Base-by-base conservation (phyloP, 164 flowering plant genomes). In the Liriodendron chinense region DNA sequence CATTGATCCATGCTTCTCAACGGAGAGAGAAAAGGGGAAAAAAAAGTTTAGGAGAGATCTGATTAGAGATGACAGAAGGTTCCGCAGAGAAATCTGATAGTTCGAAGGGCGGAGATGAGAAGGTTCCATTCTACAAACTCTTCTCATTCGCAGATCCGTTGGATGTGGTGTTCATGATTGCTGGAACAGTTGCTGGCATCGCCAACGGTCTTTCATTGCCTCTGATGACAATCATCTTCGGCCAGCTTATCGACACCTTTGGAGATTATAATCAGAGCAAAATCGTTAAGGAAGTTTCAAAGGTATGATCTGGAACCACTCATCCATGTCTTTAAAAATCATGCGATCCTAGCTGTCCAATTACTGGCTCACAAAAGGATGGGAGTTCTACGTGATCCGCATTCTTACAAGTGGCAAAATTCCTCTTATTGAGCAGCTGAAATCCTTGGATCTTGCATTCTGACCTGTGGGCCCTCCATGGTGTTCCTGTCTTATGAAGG, bases 181-280 rank as follows among this genome's bases (percentile, higher is more conserved):
- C 75, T 9, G 93, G 93, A 1, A 76, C 84, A 68, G 59, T 88
- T 25, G 74, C 72, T 28, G 87, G 87, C 65, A 43, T 82, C 53
- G 88, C 78, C 71, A 88, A 80, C 78, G 90, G 93, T 43, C 20
- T 80, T 0, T 75, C 72, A 43, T n/a, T 79, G 82, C 91, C 93
- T 9, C 69, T 87, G 3, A 80, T 85, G 89, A 80, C 88, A 7
- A 0, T 88, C 24, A 20, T 88, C 24, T 75, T 87, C 69, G 89
- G 89, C 63, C 25, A 82, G n/a, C 9, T 83, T 14, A 65, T 85
- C 13, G 25, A 88, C 68, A 47, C 84, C 9, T 79, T 84, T 47
- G 89, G 88, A 59, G 49, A 72, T 69, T 76, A 53, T 13, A n/a
- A 68, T 49, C 75, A 22, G 47, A 69, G 47, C 48, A 50, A 80